Base-by-base conservation (phyloP, 257 asterid species). In the Agastache rugosa region DNA sequence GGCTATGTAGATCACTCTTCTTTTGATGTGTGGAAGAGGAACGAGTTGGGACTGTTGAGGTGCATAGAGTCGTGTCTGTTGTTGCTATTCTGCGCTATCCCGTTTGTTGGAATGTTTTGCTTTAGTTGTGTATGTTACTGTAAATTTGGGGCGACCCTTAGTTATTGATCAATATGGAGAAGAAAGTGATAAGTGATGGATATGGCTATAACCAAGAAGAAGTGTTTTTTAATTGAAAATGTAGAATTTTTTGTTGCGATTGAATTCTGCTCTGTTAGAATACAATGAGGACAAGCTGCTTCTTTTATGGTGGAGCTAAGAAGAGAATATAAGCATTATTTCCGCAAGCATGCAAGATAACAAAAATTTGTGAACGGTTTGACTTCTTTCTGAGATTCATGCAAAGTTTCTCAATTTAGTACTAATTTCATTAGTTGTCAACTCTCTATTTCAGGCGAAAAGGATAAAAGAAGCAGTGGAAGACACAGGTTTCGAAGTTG, bases 401-500 rank as follows among this genome's bases (percentile, higher is more conserved):
- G 3, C 48, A 39, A n/a, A 53, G 37, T 16, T 23, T 16, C 69
- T 63, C 47, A 45, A 39, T 63, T 20, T 44, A 12, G 63, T 39
- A 54, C 45, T 67, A 41, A 17, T 31, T 72, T 20, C 50, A 17
- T 55, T 75, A 53, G 73, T 29, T 71, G 34, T 63, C 55, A 72
- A 56, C 47, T 27, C 67, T 71, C 19, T 76, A 74, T 70, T 59
- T 74, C 85, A 94, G 98, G 93, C 94, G 23, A 87, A 84, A 75
- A 59, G 19, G 84, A 90, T 94, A 79, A 91, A 87, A 81, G 97
- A 94, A 82, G 87, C 93, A 34, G 93, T 92, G 14, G 98, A 94
- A 88, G 97, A 94, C 79, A 78, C 97, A 14, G 97, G 98, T 75
- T 94, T 94, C 79, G 86, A 87, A 77, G 98, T 90, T 73, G 84